phyloP scores from a whole-genome alignment of 768 basidiomycete genomes.

The Leccinum rimulosum region DNA sequence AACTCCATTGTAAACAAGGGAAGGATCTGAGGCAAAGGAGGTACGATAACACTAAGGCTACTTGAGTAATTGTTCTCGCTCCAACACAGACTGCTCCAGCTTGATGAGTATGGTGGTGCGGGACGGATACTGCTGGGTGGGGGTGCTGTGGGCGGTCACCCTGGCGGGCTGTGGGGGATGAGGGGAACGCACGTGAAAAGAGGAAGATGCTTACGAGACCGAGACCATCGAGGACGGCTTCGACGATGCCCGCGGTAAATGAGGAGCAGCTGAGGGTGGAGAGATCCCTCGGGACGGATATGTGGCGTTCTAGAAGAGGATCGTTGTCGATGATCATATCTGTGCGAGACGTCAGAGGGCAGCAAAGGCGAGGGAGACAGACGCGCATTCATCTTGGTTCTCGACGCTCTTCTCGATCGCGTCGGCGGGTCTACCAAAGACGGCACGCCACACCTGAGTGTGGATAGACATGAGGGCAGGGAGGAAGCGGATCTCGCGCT shows the following conservation, averaged over 20 bases:
- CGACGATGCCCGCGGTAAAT: slow-evolving; percentile 94
- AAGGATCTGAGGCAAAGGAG: not conserved
- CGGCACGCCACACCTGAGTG: slow-evolving; percentile 91
- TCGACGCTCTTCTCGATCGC: slow-evolving; percentile 95
- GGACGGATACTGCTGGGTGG: slow-evolving; percentile 73
- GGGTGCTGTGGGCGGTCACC: slow-evolving; percentile 94
- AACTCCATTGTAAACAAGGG: not conserved
- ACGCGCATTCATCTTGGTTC: slow-evolving; percentile 91
- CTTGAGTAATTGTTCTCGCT: slow-evolving; percentile 66
- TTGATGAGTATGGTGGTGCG: slow-evolving; percentile 98
- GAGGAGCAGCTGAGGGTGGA: slow-evolving; percentile 95
- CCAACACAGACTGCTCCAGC: slow-evolving; percentile 87
- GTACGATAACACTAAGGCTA: not conserved
- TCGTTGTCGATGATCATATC: slow-evolving; percentile 99
- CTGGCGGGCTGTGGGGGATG: slow-evolving; percentile 72
- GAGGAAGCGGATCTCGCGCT: slow-evolving; percentile 87
- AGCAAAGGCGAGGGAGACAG: not conserved
- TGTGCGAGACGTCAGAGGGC: slow-evolving; percentile 29
- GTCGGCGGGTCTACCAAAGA: slow-evolving; percentile 92
- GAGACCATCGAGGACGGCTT: slow-evolving; percentile 91
- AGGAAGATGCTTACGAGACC: slow-evolving; percentile 72
- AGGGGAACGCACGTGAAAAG: slow-evolving; percentile 7
- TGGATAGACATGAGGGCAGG: slow-evolving; percentile 93
- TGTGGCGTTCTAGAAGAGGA: slow-evolving; percentile 85
- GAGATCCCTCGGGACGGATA: slow-evolving; percentile 94